Evolutionary conservation across 2,329 filamentous ascomycete species (phyloP), one percentile per base, ranked within the genome.

Genomic region (Phialophora tarda): DNA sequence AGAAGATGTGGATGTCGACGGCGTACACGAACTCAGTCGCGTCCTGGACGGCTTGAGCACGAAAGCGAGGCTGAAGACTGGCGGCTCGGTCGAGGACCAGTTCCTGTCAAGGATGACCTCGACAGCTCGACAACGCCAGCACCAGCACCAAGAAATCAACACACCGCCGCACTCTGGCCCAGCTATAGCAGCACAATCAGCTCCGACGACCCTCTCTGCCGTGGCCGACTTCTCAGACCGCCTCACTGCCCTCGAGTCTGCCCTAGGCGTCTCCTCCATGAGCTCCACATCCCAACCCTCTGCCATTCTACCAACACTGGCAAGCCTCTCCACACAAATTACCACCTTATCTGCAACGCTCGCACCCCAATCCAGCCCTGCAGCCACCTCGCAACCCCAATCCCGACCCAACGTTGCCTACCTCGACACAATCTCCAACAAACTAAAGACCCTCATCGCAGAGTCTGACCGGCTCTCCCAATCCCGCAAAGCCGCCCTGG

Each of bases 191-290:
- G 26, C 56, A 12, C 23, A 47, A 50, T 89, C 82, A 53, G 38
- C 38, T n/a, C 38, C 38, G 14, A 84, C 78, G 58, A 91, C 28
- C 83, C 97, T 41, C 87, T 89, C 38, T 91, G 93, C 77, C 90
- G 92, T 72, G 6, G 91, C 93, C 26, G 91, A 95, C 69, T 97
- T 99, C 74, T 94, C 98, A 75, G 85, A 87, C 32, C 88, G 95
- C 4, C 86, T 99, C 23, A 82, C 89, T 2, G 82, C 90, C 32
- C 82, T 99, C 56, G 95, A 99, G 80, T 88, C 88, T 71, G 86
- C 89, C 1, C 85, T 99, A 30, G 95, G 95, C 10, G 85, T 97
- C 57, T 90, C 88, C 48, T 88, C 89, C 24, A 87, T 88, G 0
- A 85, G 87, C 11, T 85, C 89, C 0, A 77, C 79, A 64, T 73